A percentile compares a stretch with the other conserved stretches of the same genome.
Evolutionary conservation across 1,284 basidiomycete genomes (phyloP).

Genomic region (Malassezia brasiliensis): DNA sequence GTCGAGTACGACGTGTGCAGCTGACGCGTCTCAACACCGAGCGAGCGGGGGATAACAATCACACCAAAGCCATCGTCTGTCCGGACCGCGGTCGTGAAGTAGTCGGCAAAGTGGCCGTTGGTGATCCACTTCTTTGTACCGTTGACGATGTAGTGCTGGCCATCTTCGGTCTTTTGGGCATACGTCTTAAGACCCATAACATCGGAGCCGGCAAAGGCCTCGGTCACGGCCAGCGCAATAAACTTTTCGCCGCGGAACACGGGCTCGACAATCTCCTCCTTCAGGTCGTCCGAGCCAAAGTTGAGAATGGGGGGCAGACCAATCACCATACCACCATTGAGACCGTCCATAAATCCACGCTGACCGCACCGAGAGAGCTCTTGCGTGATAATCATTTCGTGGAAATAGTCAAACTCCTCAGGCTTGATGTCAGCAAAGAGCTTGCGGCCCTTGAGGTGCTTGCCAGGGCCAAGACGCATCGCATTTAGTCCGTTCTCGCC

Average conservation of each 20-base stretch:
- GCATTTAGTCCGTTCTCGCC: conserved; percentile 57
- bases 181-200: conserved; percentile 61
- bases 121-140: conserved; percentile 69
- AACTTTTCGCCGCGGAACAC: conserved; percentile 74
- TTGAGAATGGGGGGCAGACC: conserved; percentile 57
- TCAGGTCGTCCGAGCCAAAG: conserved; percentile 68
- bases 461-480: conserved; percentile 73
- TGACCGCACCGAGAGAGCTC: conserved; percentile 69
- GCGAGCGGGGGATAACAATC: conserved; percentile 57
- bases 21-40: conserved; percentile 63
- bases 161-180: conserved; percentile 71
- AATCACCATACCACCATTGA: conserved; percentile 50
- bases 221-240: conserved; percentile 70
- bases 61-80: conserved; percentile 70
- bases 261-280: conserved; percentile 67
- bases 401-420: conserved; percentile 79
- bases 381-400: conserved; percentile 71
- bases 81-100: conserved; percentile 52
- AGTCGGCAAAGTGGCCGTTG: conserved; percentile 58
- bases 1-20: conserved; percentile 57
- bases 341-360: conserved; percentile 52
- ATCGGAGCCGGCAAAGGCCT: conserved; percentile 84
- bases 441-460: conserved; percentile 68
- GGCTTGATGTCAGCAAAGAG: conserved; percentile 77
- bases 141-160: conserved; percentile 53